Evolutionary conservation across 805 yeast species (phyloP).

Genomic region (Sungouiella thailandica): DNA sequence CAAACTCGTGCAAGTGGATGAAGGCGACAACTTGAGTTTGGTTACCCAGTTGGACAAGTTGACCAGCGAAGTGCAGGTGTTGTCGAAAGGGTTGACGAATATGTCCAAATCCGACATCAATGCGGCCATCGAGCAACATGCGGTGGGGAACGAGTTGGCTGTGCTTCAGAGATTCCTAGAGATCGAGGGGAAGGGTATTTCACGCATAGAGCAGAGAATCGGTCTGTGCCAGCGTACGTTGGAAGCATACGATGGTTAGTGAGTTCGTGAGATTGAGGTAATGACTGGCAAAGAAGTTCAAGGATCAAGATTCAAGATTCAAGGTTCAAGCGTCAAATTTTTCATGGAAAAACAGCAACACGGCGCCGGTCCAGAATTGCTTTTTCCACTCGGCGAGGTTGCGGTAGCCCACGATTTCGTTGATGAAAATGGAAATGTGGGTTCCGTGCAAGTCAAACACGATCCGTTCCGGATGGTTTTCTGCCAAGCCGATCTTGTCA

Average conservation of each 20-base stretch:
- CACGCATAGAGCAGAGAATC: neutral
- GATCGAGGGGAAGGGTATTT: conserved; percentile 13
- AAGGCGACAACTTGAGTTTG: conserved; percentile 6
- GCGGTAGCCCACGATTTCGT: conserved; percentile 5
- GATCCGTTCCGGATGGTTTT: conserved; percentile 6
- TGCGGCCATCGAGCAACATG: conserved; percentile 6
- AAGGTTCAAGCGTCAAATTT: neutral
- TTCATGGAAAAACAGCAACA: conserved; percentile 4
- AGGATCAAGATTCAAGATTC: too few relatives aligned
- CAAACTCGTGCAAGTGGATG: conserved; percentile 6
- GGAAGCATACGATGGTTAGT: neutral
- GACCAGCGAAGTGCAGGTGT: too few relatives aligned
- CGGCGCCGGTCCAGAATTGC: neutral
- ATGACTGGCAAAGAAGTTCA: too few relatives aligned
- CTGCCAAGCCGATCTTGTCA: conserved; percentile 1
- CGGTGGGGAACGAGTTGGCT: conserved; percentile 13
- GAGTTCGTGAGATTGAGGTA: too few relatives aligned
- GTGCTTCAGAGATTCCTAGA: conserved; percentile 16
- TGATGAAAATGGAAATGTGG: conserved; percentile 5
- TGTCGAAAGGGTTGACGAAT: conserved; percentile 4
- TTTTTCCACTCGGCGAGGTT: conserved; percentile 2
- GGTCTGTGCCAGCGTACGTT: neutral
- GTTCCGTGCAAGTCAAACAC: conserved; percentile 7
- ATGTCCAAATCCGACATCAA: too few relatives aligned
- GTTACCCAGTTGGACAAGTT: conserved; percentile 6